Conservation (phyloP, 2,329 filamentous ascomycete genomes). For the Pseudogymnoascus pannorum region DNA sequence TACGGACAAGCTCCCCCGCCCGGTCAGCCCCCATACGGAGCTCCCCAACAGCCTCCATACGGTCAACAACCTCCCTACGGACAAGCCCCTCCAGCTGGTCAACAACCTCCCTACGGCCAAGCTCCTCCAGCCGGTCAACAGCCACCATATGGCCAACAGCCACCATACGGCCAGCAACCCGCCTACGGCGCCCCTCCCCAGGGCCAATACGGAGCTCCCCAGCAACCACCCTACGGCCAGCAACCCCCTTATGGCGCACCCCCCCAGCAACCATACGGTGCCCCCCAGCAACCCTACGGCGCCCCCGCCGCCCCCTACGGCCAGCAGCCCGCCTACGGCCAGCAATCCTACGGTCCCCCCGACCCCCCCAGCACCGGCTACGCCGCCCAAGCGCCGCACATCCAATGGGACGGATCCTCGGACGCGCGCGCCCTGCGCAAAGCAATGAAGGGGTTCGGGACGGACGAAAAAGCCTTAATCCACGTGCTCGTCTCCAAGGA, state of each 20-base stretch:
- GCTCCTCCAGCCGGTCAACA: no score
- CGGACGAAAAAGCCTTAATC: constrained; percentile 74
- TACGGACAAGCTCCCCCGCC: no score
- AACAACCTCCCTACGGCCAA: constrained; percentile 14
- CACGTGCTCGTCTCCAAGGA: constrained; percentile 63
- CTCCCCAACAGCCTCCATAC: neutral
- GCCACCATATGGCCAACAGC: neutral
- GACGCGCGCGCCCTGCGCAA: constrained; percentile 66
- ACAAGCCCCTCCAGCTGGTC: constrained; percentile 12
- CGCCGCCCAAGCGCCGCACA: constrained; percentile 50
- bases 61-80: constrained; percentile 15
- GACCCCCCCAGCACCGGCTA: constrained; percentile 69
- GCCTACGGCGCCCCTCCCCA: constrained; percentile 24
- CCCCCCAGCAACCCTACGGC: constrained; percentile 30
- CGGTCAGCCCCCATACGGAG: no score
- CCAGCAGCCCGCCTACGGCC: no score
- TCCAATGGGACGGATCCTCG: constrained; percentile 56
- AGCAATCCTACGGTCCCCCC: constrained; percentile 40
- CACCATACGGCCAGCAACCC: constrained; percentile 11
- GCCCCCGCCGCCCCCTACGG: constrained; percentile 33
- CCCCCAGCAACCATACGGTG: constrained; percentile 30
- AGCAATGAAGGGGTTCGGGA: constrained; percentile 93
- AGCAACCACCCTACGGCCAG: constrained; percentile 20
- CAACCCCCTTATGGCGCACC: constrained; percentile 19
- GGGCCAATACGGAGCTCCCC: no score